Evolutionary conservation across 148 eudicot genomes (phyloP), one percentile per base, ranked within the genome.

Genomic region (Camellia granthamiana): DNA sequence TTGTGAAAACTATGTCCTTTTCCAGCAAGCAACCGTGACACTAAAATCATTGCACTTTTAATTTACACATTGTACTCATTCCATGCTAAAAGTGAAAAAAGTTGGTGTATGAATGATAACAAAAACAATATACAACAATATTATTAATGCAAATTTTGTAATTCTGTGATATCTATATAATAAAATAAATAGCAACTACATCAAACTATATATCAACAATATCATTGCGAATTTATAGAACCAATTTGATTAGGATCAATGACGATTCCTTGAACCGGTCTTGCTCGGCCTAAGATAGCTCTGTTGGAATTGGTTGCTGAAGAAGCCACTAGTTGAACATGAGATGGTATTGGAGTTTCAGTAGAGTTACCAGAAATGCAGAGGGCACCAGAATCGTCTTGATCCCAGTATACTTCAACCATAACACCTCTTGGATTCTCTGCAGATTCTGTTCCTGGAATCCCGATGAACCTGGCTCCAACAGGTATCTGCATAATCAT

Each of bases 371-470:
- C 92, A 2, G 97, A 87, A 71, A 95, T 86, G 84, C 97, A 90
- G 76, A 95, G 92, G 18, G 89, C 51, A 64, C 94, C 97, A 6
- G 92, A 78, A 77, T 95, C 97, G 83, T 93, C 94, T 80, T 89
- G 93, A 59, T 89, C 90, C 97, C 95, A 92, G 46, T 83, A 84
- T 12, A 94, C 91, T 84, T 91, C 93, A 13, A 92, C 97, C 98
- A 95, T 95, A n/a, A 83, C 52, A 67, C 97, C 95, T 67, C 79
- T 80, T 6, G 92, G 88, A 77, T 88, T 86, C 73, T 89, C 92
- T 75, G 87, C 83, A 10, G 90, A 81, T 77, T 89, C 91, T 55
- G 95, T 88, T 70, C 89, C 93, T 64, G 95, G 97, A 77, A 94
- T 84, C 7, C 86, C 86, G 3, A 93, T 81, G 71, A 77, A 91